phyloP scores from a whole-genome alignment of 2,329 filamentous ascomycete species.

The Penicillium sp. region DNA sequence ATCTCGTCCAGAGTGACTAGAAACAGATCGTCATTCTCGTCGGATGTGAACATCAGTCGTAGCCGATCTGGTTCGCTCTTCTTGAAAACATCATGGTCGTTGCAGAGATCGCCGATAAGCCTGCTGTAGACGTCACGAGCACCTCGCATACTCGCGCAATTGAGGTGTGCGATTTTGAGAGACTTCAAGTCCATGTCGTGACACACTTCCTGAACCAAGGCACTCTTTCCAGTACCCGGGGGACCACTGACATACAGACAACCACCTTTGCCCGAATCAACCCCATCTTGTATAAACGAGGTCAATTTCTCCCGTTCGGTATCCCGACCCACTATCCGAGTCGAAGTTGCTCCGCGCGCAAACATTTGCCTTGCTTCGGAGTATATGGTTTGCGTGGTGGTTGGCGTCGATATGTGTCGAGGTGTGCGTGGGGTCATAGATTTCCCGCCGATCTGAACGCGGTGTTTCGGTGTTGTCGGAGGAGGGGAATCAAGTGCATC shows the following conservation, averaged over 20 bases:
- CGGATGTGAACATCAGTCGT: slow-evolving; percentile 60
- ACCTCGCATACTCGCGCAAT: slow-evolving; percentile 93
- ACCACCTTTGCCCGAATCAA: slow-evolving; percentile 56
- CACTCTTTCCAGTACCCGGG: slow-evolving; percentile 93
- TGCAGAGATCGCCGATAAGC: slow-evolving; percentile 61
- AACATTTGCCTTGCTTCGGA: slow-evolving; percentile 82
- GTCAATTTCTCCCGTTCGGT: slow-evolving; percentile 56
- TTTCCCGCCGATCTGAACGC: slow-evolving; percentile 67
- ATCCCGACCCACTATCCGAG: slow-evolving; percentile 73
- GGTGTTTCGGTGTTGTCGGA: slow-evolving; percentile 81
- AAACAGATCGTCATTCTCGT: slow-evolving; percentile 50
- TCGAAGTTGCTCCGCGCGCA: slow-evolving; percentile 65
- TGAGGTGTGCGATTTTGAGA: slow-evolving; percentile 74
- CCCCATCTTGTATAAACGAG: slow-evolving; percentile 58
- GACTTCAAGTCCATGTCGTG: slow-evolving; percentile 51
- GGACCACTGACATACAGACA: slow-evolving; percentile 94
- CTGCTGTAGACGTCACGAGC: slow-evolving; percentile 76
- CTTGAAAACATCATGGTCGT: slow-evolving; percentile 54
- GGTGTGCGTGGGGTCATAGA: slow-evolving; percentile 70
- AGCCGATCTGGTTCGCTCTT: slow-evolving; percentile 60
- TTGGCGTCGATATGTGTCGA: no score
- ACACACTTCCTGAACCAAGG: slow-evolving; percentile 74
- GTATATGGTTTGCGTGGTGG: no score
- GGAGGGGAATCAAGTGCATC: slow-evolving; percentile 65
- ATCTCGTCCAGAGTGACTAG: slow-evolving; percentile 91